Evolutionary conservation across 228 moss, liverwort and hornwort species (phyloP).

Genomic region (Sphagnum magellanicum): DNA sequence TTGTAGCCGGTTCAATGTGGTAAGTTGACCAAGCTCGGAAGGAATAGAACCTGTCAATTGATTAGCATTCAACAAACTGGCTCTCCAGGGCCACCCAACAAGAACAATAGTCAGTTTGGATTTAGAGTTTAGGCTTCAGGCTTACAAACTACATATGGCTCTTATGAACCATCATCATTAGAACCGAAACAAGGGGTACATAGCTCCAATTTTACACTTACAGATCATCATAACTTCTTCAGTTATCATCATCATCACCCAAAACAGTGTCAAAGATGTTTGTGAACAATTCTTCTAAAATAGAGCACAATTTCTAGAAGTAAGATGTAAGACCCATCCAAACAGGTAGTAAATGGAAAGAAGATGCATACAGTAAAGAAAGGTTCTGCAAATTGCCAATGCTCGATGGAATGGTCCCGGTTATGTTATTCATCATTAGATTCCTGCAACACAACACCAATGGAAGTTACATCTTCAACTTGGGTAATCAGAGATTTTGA

Average conservation of each 20-base stretch:
- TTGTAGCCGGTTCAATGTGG: constrained; percentile 30
- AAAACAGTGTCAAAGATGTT: too few species aligned
- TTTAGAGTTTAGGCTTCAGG: too few species aligned
- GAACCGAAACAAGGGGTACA: too few species aligned
- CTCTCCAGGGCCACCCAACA: not conserved
- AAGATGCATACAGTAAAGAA: constrained; percentile 22
- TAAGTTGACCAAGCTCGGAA: constrained; percentile 23
- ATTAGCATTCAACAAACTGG: constrained; percentile 39
- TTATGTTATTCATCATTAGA: constrained; percentile 29
- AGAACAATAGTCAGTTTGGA: not conserved
- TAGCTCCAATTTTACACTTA: not conserved
- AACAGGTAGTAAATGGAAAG: not conserved
- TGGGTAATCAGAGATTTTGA: not conserved
- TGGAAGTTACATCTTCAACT: not conserved
- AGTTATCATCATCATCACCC: too few species aligned
- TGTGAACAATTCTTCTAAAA: too few species aligned
- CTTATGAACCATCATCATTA: not conserved
- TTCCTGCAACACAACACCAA: constrained; percentile 18
- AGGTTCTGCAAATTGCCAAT: constrained; percentile 32
- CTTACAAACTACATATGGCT: too few species aligned
- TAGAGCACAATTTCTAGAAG: not conserved
- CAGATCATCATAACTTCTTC: not conserved
- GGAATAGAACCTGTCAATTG: constrained; percentile 19
- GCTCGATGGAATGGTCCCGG: constrained; percentile 35
- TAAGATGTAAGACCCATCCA: not conserved